Percentiles rank a stretch among this genome's conserved stretches.
Conservation (phyloP, 2,329 filamentous ascomycete species). For the Pestalotiopsis sp. region DNA sequence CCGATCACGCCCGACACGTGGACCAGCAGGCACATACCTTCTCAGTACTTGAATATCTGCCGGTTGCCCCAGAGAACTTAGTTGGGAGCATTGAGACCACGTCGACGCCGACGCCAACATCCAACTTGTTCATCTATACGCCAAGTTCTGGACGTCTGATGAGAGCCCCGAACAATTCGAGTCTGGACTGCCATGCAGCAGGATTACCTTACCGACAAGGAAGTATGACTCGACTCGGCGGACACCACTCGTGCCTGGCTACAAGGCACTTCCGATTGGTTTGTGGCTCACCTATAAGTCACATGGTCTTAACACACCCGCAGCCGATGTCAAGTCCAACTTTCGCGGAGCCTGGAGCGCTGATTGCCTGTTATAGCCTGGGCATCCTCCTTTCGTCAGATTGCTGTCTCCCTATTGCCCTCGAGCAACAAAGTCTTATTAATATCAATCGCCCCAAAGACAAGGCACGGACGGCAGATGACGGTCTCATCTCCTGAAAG, state of each 20-base stretch:
- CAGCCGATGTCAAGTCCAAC: neutral
- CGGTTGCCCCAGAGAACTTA: neutral
- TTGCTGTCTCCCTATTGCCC: neutral
- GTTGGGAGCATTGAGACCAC: too few species aligned
- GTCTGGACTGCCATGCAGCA: neutral
- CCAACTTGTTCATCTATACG: neutral
- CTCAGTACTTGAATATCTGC: neutral
- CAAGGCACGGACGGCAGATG: neutral
- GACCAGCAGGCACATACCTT: neutral
- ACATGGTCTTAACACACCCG: neutral
- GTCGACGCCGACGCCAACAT: too few species aligned
- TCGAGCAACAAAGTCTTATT: neutral
- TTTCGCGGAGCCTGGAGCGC: neutral
- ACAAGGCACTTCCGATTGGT: neutral
- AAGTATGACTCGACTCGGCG: neutral
- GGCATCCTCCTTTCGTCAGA: neutral
- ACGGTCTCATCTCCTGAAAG: neutral
- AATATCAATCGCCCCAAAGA: neutral
- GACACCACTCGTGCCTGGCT: neutral
- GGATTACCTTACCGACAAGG: neutral
- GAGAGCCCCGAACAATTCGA: neutral
- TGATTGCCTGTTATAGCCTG: neutral
- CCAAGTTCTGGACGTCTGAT: neutral
- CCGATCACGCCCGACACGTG: neutral
- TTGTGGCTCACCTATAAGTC: neutral